Evolutionary conservation across 2,329 filamentous ascomycete species (phyloP).

Genomic region (Scorias spongiosa): DNA sequence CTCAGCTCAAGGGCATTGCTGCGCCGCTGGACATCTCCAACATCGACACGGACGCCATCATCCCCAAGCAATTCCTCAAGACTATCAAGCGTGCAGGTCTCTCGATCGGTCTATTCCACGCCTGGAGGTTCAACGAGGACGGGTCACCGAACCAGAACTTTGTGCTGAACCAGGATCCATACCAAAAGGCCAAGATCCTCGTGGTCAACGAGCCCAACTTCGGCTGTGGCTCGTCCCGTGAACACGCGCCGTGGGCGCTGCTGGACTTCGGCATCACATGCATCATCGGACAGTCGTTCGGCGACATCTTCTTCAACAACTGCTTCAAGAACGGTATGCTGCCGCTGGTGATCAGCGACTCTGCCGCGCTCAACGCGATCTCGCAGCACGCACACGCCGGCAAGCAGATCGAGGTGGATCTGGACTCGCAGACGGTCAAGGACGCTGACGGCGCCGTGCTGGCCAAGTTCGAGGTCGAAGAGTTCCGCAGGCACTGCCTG

Average conservation of each 20-base stretch:
- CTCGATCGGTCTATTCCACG: constrained; percentile 73
- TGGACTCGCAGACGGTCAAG: constrained; percentile 71
- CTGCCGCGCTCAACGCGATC: constrained; percentile 51
- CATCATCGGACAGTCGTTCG: constrained; percentile 75
- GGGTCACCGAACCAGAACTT: constrained; percentile 66
- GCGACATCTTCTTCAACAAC: constrained; percentile 98
- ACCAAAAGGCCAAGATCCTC: constrained; percentile 71
- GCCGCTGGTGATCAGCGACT: constrained; percentile 60
- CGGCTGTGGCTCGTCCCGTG: constrained; percentile 80
- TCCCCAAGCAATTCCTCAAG: constrained; percentile 98
- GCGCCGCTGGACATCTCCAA: constrained; percentile 80
- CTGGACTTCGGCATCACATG: constrained; percentile 93
- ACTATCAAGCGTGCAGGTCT: constrained; percentile 97
- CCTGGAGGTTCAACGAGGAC: constrained; percentile 55
- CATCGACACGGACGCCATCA: constrained; percentile 97
- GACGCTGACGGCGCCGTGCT: constrained; percentile 59
- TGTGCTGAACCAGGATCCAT: constrained; percentile 79
- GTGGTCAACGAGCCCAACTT: constrained; percentile 90
- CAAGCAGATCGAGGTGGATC: constrained; percentile 75
- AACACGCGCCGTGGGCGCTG: constrained; percentile 94
- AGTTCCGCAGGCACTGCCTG: constrained; percentile 88
- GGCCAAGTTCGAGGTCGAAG: constrained; percentile 71
- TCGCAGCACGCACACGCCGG: constrained; percentile 65
- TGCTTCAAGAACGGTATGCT: constrained; percentile 99
- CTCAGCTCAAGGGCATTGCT: constrained; percentile 67